Base-by-base conservation (phyloP, 169 alveolate genomes). In the Eimeria falciformis region DNA sequence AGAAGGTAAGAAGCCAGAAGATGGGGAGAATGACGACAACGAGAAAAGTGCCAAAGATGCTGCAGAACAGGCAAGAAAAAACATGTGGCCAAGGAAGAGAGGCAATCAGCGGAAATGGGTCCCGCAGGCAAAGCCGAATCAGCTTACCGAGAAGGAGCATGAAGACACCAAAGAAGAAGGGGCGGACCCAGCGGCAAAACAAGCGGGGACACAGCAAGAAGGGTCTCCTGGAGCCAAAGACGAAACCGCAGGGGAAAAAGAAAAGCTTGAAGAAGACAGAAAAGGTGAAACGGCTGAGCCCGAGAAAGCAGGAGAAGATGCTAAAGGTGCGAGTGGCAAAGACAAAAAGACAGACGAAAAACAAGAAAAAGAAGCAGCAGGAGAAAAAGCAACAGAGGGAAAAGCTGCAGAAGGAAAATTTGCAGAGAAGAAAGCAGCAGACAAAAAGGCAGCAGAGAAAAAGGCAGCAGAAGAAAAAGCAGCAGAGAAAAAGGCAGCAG, bases 341-440 rank as follows among this genome's bases (percentile, higher is more conserved):
- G 12, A 18, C 27, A 58, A 21, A 29, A 18, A 17, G 50, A 23
- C 1, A 27, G 55, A 5, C 9, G 56, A 5, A 37, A 62, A 56
- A 3, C 25, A 53, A 27, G 12, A 55, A 3, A 40, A 79, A 55
- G 55, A 55, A 43, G 56, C 40, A 11, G 55, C 23, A 5, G 18
- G 37, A 50, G n/a, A 12, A 17, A 40, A 33, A 5, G 78, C 11
- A 14, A 50, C 43, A 40, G 90, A 33, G 12, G 58, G 37, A n/a
- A 50, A 29, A 47, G 62, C 17, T 18, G n/a, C 77, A 18, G 56
- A 12, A 14, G 69, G 75, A 18, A 75, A 53, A 17, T 56, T 55
- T n/a, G 71, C 90, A 46, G 55, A 81, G 90, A 55, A 65, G 75
- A 81, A 81, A 56, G 55, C n/a, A 53, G 62, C n/a, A 17, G 62